A percentile compares a stretch with the other conserved stretches of the same genome.
These are phyloP conservation scores for Anisodus acutangulus DNA, from an alignment of 257 asterid genomes.

Conservation along the genomic window DNA sequence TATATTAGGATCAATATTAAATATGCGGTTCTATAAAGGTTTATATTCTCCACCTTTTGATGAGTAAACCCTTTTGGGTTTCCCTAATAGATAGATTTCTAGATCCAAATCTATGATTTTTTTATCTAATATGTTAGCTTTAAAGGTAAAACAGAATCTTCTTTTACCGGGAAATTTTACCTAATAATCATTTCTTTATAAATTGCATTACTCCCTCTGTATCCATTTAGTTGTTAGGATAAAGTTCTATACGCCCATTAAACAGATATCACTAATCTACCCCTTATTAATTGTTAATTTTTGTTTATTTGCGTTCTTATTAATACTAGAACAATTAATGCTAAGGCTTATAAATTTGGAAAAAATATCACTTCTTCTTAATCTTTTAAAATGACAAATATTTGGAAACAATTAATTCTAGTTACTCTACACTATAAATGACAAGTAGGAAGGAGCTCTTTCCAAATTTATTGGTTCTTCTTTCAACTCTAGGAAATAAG, in stretches of 20 bases:
- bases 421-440: too few relatives aligned
- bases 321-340: too few relatives aligned
- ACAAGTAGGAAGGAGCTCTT: not conserved
- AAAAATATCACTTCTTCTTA: too few relatives aligned
- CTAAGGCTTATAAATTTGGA: too few relatives aligned
- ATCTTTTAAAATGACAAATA: too few relatives aligned
- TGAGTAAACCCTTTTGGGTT: slow-evolving; percentile 1
- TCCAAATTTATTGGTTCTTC: not conserved
- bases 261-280: too few relatives aligned
- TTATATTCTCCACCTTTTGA: slow-evolving; percentile 26
- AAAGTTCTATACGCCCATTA: too few relatives aligned
- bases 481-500: not conserved
- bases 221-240: too few relatives aligned
- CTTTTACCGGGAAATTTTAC: not conserved
- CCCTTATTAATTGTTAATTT: too few relatives aligned
- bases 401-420: too few relatives aligned
- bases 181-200: not conserved
- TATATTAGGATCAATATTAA: not conserved
- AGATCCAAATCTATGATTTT: slow-evolving; percentile 23
- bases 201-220: not conserved
- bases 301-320: too few relatives aligned
- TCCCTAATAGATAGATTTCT: slow-evolving; percentile 8
- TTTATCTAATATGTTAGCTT: not conserved
- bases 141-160: slow-evolving; percentile 10
- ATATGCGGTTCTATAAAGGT: slow-evolving; percentile 13